Evolutionary conservation across 495 filamentous ascomycete genomes (phyloP).

Genomic region (Penicillium mononematosum): DNA sequence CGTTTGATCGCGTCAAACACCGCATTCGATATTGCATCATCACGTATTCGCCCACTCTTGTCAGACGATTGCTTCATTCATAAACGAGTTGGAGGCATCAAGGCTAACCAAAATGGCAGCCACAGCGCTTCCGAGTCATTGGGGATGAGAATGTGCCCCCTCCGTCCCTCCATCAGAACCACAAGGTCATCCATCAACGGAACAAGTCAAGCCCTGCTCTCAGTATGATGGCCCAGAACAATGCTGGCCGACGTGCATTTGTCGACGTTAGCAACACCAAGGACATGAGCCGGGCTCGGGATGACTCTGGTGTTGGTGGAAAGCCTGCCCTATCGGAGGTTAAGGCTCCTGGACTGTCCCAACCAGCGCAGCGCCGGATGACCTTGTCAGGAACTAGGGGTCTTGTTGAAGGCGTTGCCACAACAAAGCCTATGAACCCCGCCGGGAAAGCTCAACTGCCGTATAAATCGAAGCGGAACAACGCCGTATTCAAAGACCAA

Average conservation of each 20-base stretch:
- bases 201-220: conserved; percentile 79
- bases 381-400: conserved; percentile 49
- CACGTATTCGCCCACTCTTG: not conserved
- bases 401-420: conserved; percentile 43
- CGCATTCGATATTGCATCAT: not conserved
- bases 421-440: conserved; percentile 33
- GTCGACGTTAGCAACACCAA: conserved; percentile 76
- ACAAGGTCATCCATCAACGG: conserved; percentile 69
- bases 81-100: not conserved
- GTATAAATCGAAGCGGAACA: conserved; percentile 56
- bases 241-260: conserved; percentile 70
- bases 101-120: conserved; percentile 49
- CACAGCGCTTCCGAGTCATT: conserved; percentile 67
- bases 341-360: conserved; percentile 50
- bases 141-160: conserved; percentile 72
- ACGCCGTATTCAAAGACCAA: conserved; percentile 64
- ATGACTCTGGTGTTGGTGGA: conserved; percentile 50
- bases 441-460: conserved; percentile 40
- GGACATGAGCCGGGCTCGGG: conserved; percentile 50
- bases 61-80: not conserved
- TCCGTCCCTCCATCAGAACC: conserved; percentile 42
- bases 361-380: conserved; percentile 65
- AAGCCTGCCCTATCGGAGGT: conserved; percentile 48
- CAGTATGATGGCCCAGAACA: conserved; percentile 53
- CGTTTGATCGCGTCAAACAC: conserved; percentile 4